phyloP scores from a whole-genome alignment of 2,329 filamentous ascomycete genomes.

The Curvularia sp. region DNA sequence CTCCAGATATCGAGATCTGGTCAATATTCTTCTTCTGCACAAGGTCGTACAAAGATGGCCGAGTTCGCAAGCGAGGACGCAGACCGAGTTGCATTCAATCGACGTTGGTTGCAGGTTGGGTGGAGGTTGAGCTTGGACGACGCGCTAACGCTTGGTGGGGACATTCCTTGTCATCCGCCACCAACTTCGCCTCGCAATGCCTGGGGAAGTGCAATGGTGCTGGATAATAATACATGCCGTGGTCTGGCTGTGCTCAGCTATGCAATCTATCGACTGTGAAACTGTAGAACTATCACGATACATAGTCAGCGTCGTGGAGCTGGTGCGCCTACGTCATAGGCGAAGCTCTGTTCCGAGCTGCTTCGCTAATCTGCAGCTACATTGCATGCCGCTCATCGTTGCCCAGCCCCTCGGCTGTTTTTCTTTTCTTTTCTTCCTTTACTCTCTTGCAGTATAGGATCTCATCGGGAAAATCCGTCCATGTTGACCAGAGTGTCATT shows the following conservation, averaged over 20 bases:
- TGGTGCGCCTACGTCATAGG: slow-evolving; percentile 27
- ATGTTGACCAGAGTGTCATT: slow-evolving; percentile 19
- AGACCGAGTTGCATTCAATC: slow-evolving; percentile 62
- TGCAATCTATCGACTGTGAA: background rate
- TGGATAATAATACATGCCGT: background rate
- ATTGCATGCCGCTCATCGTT: slow-evolving; percentile 2
- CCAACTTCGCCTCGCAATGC: slow-evolving; percentile 2
- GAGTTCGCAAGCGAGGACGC: slow-evolving; percentile 64
- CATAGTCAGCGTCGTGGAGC: background rate
- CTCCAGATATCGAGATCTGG: slow-evolving; percentile 51
- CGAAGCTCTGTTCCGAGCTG: slow-evolving; percentile 13
- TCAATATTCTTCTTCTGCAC: slow-evolving; percentile 61
- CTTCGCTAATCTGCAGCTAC: slow-evolving; percentile 7
- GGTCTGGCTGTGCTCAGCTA: background rate
- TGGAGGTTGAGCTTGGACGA: slow-evolving; percentile 23
- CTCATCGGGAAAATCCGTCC: background rate
- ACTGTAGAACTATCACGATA: background rate
- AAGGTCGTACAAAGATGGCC: slow-evolving; percentile 69
- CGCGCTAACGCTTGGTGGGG: slow-evolving; percentile 24
- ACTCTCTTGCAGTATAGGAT: background rate
- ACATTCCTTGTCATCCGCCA: slow-evolving; percentile 24
- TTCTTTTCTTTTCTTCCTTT: background rate
- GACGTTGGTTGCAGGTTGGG: slow-evolving; percentile 30
- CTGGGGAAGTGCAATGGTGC: background rate
- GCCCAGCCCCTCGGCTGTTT: background rate